These are phyloP conservation scores for Pyrenophora graminea DNA, from an alignment of 2,329 filamentous ascomycete species.

Conservation along the genomic window DNA sequence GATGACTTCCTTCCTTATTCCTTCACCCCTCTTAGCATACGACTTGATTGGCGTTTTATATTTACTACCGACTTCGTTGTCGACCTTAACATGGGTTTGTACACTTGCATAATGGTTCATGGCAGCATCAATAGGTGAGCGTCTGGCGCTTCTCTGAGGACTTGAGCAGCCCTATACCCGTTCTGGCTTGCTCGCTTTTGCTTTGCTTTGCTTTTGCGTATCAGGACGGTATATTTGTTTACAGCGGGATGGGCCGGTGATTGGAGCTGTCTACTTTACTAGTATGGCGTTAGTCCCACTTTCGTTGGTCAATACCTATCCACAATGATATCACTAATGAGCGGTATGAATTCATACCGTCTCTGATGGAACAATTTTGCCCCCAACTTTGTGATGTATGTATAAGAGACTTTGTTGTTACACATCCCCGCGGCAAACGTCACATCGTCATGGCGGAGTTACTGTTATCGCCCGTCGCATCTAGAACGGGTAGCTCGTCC, in stretches of 20 bases:
- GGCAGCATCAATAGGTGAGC: conserved; percentile 49
- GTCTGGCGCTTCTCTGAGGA: conserved; percentile 49
- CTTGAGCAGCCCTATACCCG: conserved; percentile 48
- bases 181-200: conserved; percentile 32
- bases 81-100: conserved; percentile 20
- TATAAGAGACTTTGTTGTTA: not conserved
- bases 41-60: conserved; percentile 29
- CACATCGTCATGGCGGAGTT: not conserved
- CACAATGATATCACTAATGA: conserved; percentile 21
- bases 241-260: conserved; percentile 5
- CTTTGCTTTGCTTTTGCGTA: conserved; percentile 8
- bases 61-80: conserved; percentile 22
- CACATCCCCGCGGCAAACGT: not conserved
- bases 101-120: conserved; percentile 40
- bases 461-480: not conserved
- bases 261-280: conserved; percentile 13
- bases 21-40: conserved; percentile 21
- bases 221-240: conserved; percentile 9
- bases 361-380: conserved; percentile 14
- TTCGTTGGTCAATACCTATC: conserved; percentile 9
- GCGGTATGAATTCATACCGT: conserved; percentile 42
- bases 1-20: conserved; percentile 10
- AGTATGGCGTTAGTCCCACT: conserved; percentile 15
- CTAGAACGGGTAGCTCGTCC: too few species aligned
- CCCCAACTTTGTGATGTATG: not conserved